Conservation (phyloP, 768 basidiomycete genomes). For the Coprinopsis marcescibilis region DNA sequence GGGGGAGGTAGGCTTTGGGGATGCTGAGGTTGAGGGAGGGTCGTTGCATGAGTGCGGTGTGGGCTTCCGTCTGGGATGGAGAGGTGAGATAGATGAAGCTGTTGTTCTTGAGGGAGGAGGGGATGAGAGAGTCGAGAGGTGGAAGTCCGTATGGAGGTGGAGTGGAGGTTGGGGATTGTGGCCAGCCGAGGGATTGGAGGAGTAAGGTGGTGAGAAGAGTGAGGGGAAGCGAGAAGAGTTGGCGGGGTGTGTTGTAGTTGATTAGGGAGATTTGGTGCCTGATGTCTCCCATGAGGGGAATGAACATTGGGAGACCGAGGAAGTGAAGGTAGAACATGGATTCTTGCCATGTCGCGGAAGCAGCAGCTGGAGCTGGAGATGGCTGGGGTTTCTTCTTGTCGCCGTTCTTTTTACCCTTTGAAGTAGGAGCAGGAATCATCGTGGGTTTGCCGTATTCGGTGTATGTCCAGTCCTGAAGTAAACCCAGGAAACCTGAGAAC, state of each 20-base stretch:
- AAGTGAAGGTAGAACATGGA: constrained; percentile 89
- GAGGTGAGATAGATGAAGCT: constrained; percentile 20
- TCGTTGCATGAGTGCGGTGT: constrained; percentile 8
- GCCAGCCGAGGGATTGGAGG: background rate
- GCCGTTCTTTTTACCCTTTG: constrained; percentile 7
- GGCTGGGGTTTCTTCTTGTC: constrained; percentile 9
- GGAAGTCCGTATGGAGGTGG: constrained; percentile 32
- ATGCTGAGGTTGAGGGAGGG: constrained; percentile 31
- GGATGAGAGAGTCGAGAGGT: constrained; percentile 19
- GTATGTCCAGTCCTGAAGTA: constrained; percentile 82
- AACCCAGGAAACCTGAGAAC: constrained; percentile 74
- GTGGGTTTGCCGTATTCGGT: constrained; percentile 28
- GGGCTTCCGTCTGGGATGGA: background rate
- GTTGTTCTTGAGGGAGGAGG: constrained; percentile 15
- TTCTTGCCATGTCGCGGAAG: constrained; percentile 65
- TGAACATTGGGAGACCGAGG: constrained; percentile 73
- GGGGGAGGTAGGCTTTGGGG: constrained; percentile 56
- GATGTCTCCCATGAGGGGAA: constrained; percentile 52
- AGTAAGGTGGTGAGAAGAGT: constrained; percentile 15
- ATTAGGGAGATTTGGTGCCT: constrained; percentile 37
- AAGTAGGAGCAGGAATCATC: constrained; percentile 1
- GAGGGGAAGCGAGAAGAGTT: constrained; percentile 20
- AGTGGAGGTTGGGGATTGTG: constrained; percentile 12
- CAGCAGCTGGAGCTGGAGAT: constrained; percentile 18
- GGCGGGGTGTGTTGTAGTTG: constrained; percentile 33